These are phyloP conservation scores for Starmera dryadoides DNA, from an alignment of 805 yeast species.

Conservation along the genomic window DNA sequence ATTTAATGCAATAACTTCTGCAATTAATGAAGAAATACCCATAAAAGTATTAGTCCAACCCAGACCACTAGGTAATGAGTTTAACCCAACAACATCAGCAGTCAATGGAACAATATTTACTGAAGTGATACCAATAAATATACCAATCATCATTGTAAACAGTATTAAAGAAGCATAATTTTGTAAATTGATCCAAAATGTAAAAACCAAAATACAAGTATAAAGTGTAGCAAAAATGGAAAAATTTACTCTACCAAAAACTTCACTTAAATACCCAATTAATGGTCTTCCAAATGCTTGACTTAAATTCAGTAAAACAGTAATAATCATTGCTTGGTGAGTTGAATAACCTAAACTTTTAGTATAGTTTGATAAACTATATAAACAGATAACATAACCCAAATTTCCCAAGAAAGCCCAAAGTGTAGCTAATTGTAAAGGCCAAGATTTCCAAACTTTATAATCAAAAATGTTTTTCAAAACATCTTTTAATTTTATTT, in stretches of 20 bases:
- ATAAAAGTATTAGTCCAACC: slow-evolving; percentile 24
- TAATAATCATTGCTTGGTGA: slow-evolving; percentile 35
- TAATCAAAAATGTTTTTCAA: slow-evolving; percentile 29
- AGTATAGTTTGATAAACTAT: slow-evolving; percentile 40
- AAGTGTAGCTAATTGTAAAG: slow-evolving; percentile 25
- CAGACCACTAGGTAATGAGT: slow-evolving; percentile 32
- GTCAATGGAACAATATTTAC: slow-evolving; percentile 31
- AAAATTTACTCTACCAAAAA: slow-evolving; percentile 38
- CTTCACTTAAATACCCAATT: slow-evolving; percentile 38
- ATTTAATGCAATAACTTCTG: slow-evolving; percentile 51
- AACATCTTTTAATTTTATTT: slow-evolving; percentile 6
- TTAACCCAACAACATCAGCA: slow-evolving; percentile 33
- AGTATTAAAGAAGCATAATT: slow-evolving; percentile 33
- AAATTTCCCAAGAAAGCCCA: slow-evolving; percentile 31
- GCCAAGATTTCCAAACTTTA: slow-evolving; percentile 22
- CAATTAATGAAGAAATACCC: slow-evolving; percentile 30
- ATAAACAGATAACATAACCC: slow-evolving; percentile 37
- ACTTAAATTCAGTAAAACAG: slow-evolving; percentile 37
- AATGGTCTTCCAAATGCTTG: slow-evolving; percentile 44
- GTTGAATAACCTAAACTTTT: slow-evolving; percentile 37
- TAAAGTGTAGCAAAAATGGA: slow-evolving; percentile 29
- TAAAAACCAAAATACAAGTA: slow-evolving; percentile 31
- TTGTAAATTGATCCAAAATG: slow-evolving; percentile 41
- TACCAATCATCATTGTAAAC: slow-evolving; percentile 37
- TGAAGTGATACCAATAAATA: slow-evolving; percentile 37